Evolutionary conservation across 1,284 basidiomycete genomes (phyloP).

Genomic region (Melanopsichium pennsylvanicum): DNA sequence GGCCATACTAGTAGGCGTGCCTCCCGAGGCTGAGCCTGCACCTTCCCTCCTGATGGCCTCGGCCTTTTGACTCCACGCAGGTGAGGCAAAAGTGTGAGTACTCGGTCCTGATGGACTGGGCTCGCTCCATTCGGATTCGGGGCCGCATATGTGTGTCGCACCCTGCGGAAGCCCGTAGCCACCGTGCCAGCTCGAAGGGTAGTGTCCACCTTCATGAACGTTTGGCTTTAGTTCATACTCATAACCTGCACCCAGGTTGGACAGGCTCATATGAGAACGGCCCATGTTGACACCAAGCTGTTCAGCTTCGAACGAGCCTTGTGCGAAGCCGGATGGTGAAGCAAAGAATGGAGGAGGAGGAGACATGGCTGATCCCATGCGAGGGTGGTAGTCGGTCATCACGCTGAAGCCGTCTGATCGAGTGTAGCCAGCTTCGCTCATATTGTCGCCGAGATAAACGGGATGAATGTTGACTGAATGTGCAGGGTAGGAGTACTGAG

Average conservation of each 20-base stretch:
- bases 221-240: conserved; percentile 14
- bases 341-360: conserved; percentile 22
- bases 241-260: neutral
- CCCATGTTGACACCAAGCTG: neutral
- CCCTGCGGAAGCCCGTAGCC: conserved; percentile 5
- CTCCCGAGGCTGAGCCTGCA: neutral
- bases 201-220: conserved; percentile 12
- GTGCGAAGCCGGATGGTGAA: neutral
- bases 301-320: conserved; percentile 2
- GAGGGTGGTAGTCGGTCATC: conserved; percentile 8
- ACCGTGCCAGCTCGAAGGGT: conserved; percentile 20
- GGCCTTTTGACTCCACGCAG: conserved; percentile 34
- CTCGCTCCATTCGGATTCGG: conserved; percentile 38
- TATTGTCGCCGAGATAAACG: neutral
- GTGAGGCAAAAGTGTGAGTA: conserved; percentile 24
- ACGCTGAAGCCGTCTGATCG: conserved; percentile 3
- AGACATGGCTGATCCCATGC: conserved; percentile 15
- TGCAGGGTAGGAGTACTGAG: conserved; percentile 11
- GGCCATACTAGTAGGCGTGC: conserved; percentile 12
- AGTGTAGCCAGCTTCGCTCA: conserved; percentile 4
- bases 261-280: conserved; percentile 6
- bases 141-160: conserved; percentile 2
- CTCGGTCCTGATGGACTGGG: conserved; percentile 29
- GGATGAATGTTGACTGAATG: conserved; percentile 7
- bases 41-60: conserved; percentile 24